Evolutionary conservation across 805 yeast species (phyloP).

Genomic region (Metschnikowia orientalis): DNA sequence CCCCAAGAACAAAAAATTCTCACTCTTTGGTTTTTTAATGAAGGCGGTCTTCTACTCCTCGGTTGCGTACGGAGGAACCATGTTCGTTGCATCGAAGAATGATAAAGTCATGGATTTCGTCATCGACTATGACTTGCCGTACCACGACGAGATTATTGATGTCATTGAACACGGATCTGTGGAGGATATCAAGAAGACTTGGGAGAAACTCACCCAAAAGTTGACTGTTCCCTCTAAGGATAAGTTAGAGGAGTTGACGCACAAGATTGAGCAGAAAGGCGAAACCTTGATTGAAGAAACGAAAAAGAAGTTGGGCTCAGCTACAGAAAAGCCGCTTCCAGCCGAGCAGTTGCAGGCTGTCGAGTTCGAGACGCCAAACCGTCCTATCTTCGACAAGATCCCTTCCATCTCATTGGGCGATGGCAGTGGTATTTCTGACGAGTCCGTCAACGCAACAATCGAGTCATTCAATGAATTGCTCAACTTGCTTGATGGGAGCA

Average conservation of each 20-base stretch:
- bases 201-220: conserved; percentile 17
- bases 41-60: conserved; percentile 26
- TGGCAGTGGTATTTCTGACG: conserved; percentile 25
- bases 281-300: conserved; percentile 35
- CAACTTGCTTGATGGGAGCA: conserved; percentile 29
- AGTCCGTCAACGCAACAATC: conserved; percentile 31
- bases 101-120: conserved; percentile 43
- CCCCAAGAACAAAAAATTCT: conserved; percentile 25
- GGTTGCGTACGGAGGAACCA: conserved; percentile 35
- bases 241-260: conserved; percentile 30
- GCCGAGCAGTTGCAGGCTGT: conserved; percentile 41
- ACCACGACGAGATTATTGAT: conserved; percentile 38
- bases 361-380: conserved; percentile 31
- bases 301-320: conserved; percentile 25
- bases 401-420: conserved; percentile 30
- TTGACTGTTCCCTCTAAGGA: conserved; percentile 30
- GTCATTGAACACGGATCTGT: conserved; percentile 33
- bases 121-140: conserved; percentile 40
- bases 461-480: conserved; percentile 38
- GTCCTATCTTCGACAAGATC: conserved; percentile 27
- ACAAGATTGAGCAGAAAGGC: conserved; percentile 29
- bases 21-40: conserved; percentile 30
- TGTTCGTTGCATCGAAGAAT: conserved; percentile 40
- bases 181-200: conserved; percentile 26
- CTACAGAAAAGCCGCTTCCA: conserved; percentile 25